Percentiles rank a stretch among this genome's conserved stretches.
Evolutionary conservation across 495 filamentous ascomycete genomes (phyloP).

Genomic region (Elaphomyces granulatus): DNA sequence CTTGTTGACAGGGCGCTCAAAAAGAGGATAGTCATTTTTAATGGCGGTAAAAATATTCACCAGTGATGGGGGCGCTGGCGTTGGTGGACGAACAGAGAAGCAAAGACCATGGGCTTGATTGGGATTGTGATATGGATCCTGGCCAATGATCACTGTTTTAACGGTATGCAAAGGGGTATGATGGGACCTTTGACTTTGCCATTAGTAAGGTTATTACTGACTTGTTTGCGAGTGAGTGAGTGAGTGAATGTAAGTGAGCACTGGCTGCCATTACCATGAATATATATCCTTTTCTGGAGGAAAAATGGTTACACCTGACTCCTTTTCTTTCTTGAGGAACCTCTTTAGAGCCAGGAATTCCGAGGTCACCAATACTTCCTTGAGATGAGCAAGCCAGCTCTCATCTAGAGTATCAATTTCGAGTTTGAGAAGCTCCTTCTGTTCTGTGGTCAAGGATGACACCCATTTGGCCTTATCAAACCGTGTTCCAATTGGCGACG

Average conservation of each 20-base stretch:
- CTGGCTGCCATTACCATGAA: slow-evolving; percentile 50
- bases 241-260: not conserved
- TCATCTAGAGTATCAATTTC: slow-evolving; percentile 87
- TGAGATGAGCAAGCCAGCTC: slow-evolving; percentile 76
- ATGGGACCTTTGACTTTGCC: slow-evolving; percentile 52
- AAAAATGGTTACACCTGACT: slow-evolving; percentile 60
- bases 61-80: slow-evolving; percentile 71
- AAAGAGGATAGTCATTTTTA: slow-evolving; percentile 73
- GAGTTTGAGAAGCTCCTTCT: slow-evolving; percentile 64
- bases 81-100: slow-evolving; percentile 87
- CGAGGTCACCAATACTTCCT: slow-evolving; percentile 60
- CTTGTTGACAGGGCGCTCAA: slow-evolving; percentile 56
- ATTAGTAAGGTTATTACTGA: not conserved
- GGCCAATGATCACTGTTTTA: slow-evolving; percentile 80
- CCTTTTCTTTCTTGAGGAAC: slow-evolving; percentile 68
- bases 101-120: slow-evolving; percentile 93
- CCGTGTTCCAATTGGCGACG: slow-evolving; percentile 19
- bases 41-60: slow-evolving; percentile 83
- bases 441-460: slow-evolving; percentile 59
- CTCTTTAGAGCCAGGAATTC: slow-evolving; percentile 78
- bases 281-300: slow-evolving; percentile 86
- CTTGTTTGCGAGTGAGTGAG: too few species aligned
- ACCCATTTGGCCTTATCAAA: slow-evolving; percentile 89
- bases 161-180: slow-evolving; percentile 79
- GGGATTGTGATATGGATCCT: slow-evolving; percentile 91